Base-by-base conservation (phyloP, 2,329 filamentous ascomycete species). In the Xenoacremonium recifei region DNA sequence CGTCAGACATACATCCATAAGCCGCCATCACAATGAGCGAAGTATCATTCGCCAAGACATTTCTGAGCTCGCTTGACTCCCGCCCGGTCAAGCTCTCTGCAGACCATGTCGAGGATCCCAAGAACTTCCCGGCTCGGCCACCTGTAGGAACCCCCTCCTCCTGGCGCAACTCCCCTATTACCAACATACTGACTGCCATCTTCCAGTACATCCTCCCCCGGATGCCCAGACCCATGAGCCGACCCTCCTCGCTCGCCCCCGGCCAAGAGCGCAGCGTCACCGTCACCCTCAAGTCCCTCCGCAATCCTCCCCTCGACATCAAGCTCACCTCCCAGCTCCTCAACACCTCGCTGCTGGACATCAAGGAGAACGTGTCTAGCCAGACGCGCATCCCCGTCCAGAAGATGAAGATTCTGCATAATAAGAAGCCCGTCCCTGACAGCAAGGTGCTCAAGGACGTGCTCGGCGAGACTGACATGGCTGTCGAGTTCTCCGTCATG, bases 61-160 rank as follows among this genome's bases (percentile, higher is more conserved):
- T 95, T 67, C 82, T 99, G 54, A 74, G 83, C 39, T 79, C 82
- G 17, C 80, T 97, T 49, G 89, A 95, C 68, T 79, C 82, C 47
- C 83, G 85, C 37, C 86, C 90, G 6, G 67, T 83, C 57, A 95
- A 91, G 73, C 79, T 97, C 50, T 82, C 85, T n/a, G 75, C 87
- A 51, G 89, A 97, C 66, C 87, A 96, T 80, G 84, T 95, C 65
- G 88, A 92, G 67, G 89, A 96, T 61, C 82, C 89, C 37, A 84
- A 83, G 57, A 81, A 77, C 53, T 91, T 92, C 63, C 86, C 88
- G 18, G 73, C 86, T 19, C 82, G 87, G 48, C 76, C 82, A 51
- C 85, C 90, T 13, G 92, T 96, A 79, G 25, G 60, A 52, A 20
- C 11, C 19, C 21, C 18, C 31, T 33, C 36, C 21, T 19, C 44